Evolutionary conservation across 2,329 filamentous ascomycete species (phyloP), one percentile per base, ranked within the genome.

Genomic region (Penicillium sp.): DNA sequence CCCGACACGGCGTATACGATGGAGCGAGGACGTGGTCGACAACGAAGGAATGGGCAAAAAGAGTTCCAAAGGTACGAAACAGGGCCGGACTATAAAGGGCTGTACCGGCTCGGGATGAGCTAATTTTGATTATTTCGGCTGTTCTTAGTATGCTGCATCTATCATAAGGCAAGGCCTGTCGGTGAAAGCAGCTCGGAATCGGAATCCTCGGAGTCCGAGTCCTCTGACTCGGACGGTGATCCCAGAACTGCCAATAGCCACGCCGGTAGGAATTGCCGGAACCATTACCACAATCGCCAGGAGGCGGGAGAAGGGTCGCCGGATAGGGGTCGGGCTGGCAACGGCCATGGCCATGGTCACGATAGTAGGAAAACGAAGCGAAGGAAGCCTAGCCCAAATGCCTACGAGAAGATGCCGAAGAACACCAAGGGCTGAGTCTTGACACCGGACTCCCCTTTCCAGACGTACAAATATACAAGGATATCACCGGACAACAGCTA

Each of bases 21-120:
- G 95, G 95, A 92, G 92, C 7, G 91, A 95, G 72, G 90, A 92
- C 72, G 93, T 97, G 7, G 84, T 99, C 3, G 93, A 99, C 79
- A 99, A 99, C 73, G 95, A 99, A 78, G 92, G 92, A 4, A 85
- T 98, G 76, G 93, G 93, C 7, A 91, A 91, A 78, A 99, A 98
- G 81, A 94, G 88, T 67, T 96, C 92, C 19, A 99, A 99, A 87
- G 91, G 92, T 94, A 77, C 38, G 77, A 17, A 35, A 1, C 13
- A 13, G 21, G 23, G 11, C 3, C 26, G 11, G 15, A 7, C 1
- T 8, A 11, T 17, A 19, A 57, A n/a, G 44, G 7, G 6, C 21
- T 45, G 35, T 5, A 55, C 31, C 41, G 9, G 30, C 21, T 46
- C n/a, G 15, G n/a, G 29, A 45, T n/a, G 26, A 41, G 26, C 38